These are phyloP conservation scores for Capsicum pubescens DNA, from an alignment of 257 asterid species.

Conservation along the genomic window DNA sequence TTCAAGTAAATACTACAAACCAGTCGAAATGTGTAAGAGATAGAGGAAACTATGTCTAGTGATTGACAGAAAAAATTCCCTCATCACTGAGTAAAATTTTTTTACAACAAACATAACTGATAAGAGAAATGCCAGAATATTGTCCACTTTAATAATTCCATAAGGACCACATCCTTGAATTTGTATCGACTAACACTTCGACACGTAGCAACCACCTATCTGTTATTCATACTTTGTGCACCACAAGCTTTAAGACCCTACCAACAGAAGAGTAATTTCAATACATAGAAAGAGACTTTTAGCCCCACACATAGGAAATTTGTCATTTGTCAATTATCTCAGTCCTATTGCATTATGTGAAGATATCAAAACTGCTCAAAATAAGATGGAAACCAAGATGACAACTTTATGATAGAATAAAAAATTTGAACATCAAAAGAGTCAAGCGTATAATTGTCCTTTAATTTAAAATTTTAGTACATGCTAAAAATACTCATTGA, in stretches of 20 bases:
- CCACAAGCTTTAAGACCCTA: constrained; percentile 38
- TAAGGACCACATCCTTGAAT: constrained; percentile 36
- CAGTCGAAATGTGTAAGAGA: constrained; percentile 32
- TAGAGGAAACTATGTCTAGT: background rate
- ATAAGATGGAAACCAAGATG: background rate
- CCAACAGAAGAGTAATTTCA: constrained; percentile 13
- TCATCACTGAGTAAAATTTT: background rate
- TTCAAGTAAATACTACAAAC: constrained; percentile 30
- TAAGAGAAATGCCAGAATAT: constrained; percentile 30
- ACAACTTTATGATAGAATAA: constrained; percentile 2
- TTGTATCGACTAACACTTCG: constrained; percentile 28
- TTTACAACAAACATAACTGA: constrained; percentile 17
- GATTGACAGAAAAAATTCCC: background rate
- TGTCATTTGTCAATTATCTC: background rate
- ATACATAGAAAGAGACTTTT: constrained; percentile 26
- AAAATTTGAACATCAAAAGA: constrained; percentile 19
- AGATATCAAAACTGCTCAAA: background rate
- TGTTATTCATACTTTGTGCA: constrained; percentile 32
- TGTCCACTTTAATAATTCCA: constrained; percentile 42
- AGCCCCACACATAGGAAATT: constrained; percentile 33
- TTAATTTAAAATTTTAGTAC: background rate
- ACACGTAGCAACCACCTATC: constrained; percentile 45
- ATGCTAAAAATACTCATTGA: background rate
- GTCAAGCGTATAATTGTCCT: background rate
- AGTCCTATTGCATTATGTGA: background rate